Base-by-base conservation (phyloP, 1,139 yeast genomes). In the Suhomyces terraborum region DNA sequence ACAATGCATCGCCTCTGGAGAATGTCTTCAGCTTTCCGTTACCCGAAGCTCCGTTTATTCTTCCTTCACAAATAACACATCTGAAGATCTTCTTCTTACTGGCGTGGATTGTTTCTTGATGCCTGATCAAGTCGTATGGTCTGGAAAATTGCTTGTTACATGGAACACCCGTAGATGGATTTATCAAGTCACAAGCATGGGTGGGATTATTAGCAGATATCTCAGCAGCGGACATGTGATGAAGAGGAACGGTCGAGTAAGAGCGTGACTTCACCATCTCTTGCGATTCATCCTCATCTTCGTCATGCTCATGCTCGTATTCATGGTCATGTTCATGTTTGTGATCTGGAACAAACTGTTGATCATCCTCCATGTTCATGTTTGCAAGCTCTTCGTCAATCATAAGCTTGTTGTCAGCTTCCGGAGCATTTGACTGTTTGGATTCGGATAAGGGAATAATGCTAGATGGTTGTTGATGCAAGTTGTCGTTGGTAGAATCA, bases 1-100 rank as follows among this genome's bases (percentile, higher is more conserved):
- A 69, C 49, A 73, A 67, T 1, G 78, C 78, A 59, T 73, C 78
- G 40, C 75, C 76, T 54, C 78, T 59, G 4, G 75, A 69, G 46
- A 73, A 73, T 8, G 78, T 73, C 57, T 73, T 73, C 50, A 59
- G 87, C 51, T 83, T 75, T 16, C 81, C 80, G 48, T 80, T 80
- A 18, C 81, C 83, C 29, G 76, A 72, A 10, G 78, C 77, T 10
- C 79, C 76, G 51, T 68, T 60, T 45, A 64, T 45, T 53, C 78
- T 56, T 46, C 80, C 77, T 63, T 73, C 77, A 53, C 78, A 73
- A 29, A 73, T 71, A 16, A 73, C 77, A 59, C 78, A 73, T 40
- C 78, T 58, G 51, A 68, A 73, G 20, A 73, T 69, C 59, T 72
- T 72, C 67, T 73, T 73, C 59, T 68, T 67, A 5, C 75, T 51